Conservation (phyloP, 1,139 yeast species). For the Scheffersomyces titani region DNA sequence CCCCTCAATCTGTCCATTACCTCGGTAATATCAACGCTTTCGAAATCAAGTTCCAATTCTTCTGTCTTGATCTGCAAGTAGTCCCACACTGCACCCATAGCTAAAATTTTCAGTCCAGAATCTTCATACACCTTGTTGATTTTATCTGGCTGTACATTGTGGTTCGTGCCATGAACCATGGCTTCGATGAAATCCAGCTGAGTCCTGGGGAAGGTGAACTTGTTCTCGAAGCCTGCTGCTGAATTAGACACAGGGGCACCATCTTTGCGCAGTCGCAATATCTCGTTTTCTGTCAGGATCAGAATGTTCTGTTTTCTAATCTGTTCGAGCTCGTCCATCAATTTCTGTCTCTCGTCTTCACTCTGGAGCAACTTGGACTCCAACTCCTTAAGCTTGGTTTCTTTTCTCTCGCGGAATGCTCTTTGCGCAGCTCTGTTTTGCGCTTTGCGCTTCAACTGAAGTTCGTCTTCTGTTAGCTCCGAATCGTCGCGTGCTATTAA, state of each 20-base stretch:
- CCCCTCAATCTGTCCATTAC: constrained; percentile 66
- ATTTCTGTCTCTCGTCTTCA: constrained; percentile 56
- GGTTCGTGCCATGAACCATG: constrained; percentile 24
- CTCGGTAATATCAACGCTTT: constrained; percentile 53
- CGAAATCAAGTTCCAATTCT: constrained; percentile 44
- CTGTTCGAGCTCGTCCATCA: constrained; percentile 56
- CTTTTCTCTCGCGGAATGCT: constrained; percentile 86
- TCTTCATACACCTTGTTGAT: constrained; percentile 35
- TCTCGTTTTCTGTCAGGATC: constrained; percentile 61
- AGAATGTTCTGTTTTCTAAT: constrained; percentile 55
- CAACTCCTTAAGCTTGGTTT: constrained; percentile 67
- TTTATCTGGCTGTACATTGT: constrained; percentile 16
- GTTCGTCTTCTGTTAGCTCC: constrained; percentile 48
- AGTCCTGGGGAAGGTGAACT: constrained; percentile 37
- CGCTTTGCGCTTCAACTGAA: constrained; percentile 63
- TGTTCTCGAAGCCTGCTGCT: constrained; percentile 5
- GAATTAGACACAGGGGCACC: constrained; percentile 10
- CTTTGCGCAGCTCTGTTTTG: constrained; percentile 90
- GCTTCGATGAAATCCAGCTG: constrained; percentile 37
- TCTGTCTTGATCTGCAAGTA: constrained; percentile 54
- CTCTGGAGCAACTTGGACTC: constrained; percentile 60
- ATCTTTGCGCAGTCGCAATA: constrained; percentile 23
- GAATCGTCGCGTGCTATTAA: constrained; percentile 43
- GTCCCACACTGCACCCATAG: constrained; percentile 84
- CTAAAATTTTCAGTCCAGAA: constrained; percentile 52